Evolutionary conservation across 139 green algal species (phyloP).

Genomic region (Astrephomene gubernaculifera): DNA sequence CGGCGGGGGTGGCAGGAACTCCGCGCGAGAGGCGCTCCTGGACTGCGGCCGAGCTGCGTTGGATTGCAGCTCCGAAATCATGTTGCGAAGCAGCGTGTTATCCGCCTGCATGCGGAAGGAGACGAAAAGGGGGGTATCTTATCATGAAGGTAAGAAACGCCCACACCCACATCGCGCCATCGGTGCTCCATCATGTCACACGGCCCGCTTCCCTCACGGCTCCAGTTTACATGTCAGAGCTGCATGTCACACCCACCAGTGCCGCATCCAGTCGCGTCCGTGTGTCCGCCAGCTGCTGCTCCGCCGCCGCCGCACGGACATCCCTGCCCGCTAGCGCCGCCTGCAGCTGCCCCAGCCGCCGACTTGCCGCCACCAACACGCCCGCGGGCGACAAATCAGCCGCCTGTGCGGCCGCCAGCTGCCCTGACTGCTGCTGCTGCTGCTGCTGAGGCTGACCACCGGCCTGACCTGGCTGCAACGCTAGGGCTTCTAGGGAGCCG

Average conservation of each 20-base stretch:
- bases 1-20: neutral
- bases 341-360: constrained; percentile 12
- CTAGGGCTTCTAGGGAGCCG: no score
- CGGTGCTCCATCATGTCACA: no score
- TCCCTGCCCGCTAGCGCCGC: neutral
- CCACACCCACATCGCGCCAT: no score
- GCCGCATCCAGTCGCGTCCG: constrained; percentile 14
- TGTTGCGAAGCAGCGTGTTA: constrained; percentile 43
- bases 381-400: constrained; percentile 26
- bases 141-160: no score
- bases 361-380: constrained; percentile 21
- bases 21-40: neutral
- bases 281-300: constrained; percentile 1
- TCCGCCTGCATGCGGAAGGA: constrained; percentile 1
- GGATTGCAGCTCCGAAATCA: constrained; percentile 37
- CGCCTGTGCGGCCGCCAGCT: neutral
- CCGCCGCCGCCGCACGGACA: neutral
- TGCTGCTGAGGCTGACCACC: no score
- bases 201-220: no score
- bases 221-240: no score
- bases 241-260: neutral
- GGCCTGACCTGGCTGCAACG: no score
- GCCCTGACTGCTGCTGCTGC: neutral
- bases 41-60: constrained; percentile 25
- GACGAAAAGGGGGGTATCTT: no score